Conservation (phyloP, 2,329 filamentous ascomycete genomes). For the Aspergillus carbonarius region DNA sequence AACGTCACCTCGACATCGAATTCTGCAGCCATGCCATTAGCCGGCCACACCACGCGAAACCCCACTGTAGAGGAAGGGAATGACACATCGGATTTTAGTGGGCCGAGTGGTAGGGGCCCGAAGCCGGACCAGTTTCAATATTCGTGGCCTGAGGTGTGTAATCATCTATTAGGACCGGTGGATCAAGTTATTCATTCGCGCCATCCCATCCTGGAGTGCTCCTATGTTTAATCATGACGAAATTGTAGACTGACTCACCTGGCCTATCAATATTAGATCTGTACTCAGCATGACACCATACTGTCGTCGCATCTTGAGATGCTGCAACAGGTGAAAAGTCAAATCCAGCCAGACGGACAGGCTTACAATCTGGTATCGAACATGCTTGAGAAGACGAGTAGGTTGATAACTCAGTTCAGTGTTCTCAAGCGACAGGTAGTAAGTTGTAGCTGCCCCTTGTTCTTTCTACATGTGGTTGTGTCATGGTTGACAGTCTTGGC, state of each 20-base stretch:
- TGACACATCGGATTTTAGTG: slow-evolving; percentile 1
- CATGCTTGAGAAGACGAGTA: slow-evolving; percentile 41
- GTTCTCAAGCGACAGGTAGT: slow-evolving; percentile 38
- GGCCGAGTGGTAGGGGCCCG: neutral
- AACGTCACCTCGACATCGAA: slow-evolving; percentile 11
- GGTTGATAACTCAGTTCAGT: slow-evolving; percentile 39
- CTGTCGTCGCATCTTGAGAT: slow-evolving; percentile 42
- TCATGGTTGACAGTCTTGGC: neutral
- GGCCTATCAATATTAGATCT: slow-evolving; percentile 30
- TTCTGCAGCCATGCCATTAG: slow-evolving; percentile 8
- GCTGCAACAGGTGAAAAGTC: slow-evolving; percentile 34
- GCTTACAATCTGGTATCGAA: slow-evolving; percentile 32
- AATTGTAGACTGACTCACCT: neutral
- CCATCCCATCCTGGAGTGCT: neutral
- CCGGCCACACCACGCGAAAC: slow-evolving; percentile 6
- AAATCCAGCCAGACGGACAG: slow-evolving; percentile 28
- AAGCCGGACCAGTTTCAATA: neutral
- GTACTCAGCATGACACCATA: slow-evolving; percentile 41
- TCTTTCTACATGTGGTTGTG: neutral
- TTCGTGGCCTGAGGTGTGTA: slow-evolving; percentile 26
- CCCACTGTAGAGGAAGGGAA: slow-evolving; percentile 20
- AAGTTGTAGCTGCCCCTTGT: slow-evolving; percentile 11
- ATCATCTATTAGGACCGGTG: neutral
- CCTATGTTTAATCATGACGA: neutral
- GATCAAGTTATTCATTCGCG: no score